Evolutionary conservation across 2,329 filamentous ascomycete species (phyloP), one percentile per base, ranked within the genome.

Genomic region (Stemphylium vesicarium): DNA sequence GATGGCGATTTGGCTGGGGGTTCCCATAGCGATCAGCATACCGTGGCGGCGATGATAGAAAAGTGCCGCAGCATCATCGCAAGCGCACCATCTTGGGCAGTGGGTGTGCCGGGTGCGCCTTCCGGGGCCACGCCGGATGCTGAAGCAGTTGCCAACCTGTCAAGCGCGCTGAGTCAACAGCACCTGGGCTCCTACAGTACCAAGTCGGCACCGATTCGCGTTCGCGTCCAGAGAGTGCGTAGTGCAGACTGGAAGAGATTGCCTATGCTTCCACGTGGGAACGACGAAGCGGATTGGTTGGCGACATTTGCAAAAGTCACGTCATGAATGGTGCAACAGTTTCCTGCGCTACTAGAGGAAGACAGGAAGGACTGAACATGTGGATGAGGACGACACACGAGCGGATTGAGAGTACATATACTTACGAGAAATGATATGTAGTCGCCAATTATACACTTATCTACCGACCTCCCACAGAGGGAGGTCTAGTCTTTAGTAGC

Each of bases 401-500:
- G 24, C 24, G 8, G 5, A 6, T 22, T 22, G 6, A 4, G 20
- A 22, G 20, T 22, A 22, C 7, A 7, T 7, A 4, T 29, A 7
- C 3, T 29, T 29, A 11, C 9, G 2, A 10, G 3, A 29, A 10
- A 29, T 11, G 26, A 29, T 10, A 29, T 29, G 8, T 29, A 2
- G 26, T 10, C 6, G 15, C 18, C 16, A 5, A 29, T 29, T 11
- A 10, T 32, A 18, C n/a, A 18, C 12, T 26, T 35, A 6, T 33
- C 20, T 47, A 68, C 29, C 59, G 50, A 15, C 65, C 57, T 33
- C 60, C 59, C 38, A 60, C 64, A 24, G 41, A 38, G 3, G 59
- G 57, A 37, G 39, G 45, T n/a, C 41, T 26, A 26, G 51, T 60
- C 53, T 56, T 66, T 36, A 68, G 37, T 20, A 57, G 48, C 3